These are phyloP conservation scores for Fusarium graminum DNA, from an alignment of 2,329 filamentous ascomycete genomes.

Conservation along the genomic window DNA sequence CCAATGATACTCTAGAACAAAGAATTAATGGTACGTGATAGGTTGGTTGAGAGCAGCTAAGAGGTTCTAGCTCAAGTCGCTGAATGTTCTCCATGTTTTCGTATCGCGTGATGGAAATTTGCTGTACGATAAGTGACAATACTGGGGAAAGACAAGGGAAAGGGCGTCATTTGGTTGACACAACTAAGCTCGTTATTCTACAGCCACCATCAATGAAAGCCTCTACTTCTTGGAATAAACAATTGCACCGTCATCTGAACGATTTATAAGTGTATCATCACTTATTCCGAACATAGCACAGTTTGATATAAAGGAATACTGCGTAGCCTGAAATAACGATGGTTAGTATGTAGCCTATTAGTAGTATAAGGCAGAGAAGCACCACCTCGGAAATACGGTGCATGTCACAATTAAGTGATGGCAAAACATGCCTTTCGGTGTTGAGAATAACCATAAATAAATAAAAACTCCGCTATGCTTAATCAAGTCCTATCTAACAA, in stretches of 20 bases:
- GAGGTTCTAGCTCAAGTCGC: slow-evolving; percentile 12
- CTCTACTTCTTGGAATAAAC: neutral
- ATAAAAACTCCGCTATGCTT: slow-evolving; percentile 18
- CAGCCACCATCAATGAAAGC: too few relatives aligned
- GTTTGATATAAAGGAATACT: too few relatives aligned
- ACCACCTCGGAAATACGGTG: neutral
- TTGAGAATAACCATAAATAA: neutral
- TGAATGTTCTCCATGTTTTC: slow-evolving; percentile 21
- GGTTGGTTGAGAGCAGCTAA: neutral
- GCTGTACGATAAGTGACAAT: neutral
- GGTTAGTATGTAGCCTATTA: too few relatives aligned
- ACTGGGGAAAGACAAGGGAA: slow-evolving; percentile 18
- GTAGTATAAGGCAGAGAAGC: neutral
- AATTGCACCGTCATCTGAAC: neutral
- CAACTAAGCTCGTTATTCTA: neutral
- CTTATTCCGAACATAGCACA: too few relatives aligned
- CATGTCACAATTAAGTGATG: neutral
- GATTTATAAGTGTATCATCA: too few relatives aligned
- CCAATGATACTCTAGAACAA: neutral
- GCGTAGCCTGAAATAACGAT: too few relatives aligned
- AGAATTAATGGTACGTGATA: slow-evolving; percentile 3
- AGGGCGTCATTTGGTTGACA: slow-evolving; percentile 21
- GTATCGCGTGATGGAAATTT: slow-evolving; percentile 1
- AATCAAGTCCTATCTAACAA: slow-evolving; percentile 3
- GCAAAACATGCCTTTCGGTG: accelerated